Base-by-base conservation (phyloP, 1,284 basidiomycete genomes). In the Puccinia coronata region DNA sequence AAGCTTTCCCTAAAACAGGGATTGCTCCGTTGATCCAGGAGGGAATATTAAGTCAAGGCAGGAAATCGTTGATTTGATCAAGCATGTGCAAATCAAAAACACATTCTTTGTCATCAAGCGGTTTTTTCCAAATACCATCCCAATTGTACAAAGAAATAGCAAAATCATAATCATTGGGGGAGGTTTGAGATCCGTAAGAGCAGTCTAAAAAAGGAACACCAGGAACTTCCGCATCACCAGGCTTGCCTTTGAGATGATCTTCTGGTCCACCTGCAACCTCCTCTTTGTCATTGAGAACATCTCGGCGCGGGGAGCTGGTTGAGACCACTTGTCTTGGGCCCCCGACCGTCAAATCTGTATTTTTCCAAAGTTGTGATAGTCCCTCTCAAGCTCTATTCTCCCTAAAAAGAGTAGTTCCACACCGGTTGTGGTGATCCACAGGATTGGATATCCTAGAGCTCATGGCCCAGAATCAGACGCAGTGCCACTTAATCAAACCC, bases 1-100 rank as follows among this genome's bases (percentile, higher is more conserved):
- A 53, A 4, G 59, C 61, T 23, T 63, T 65, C 0, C 75, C 83
- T 34, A 83, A 65, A 3, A n/a, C n/a, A 2, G 51, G 82, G 0
- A 79, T 51, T 16, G 16, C 43, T 8, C 16, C 8, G 8, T 79
- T 82, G n/a, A 83, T 31, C 65, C 63, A 69, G 14, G 61, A 69
- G 4, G 65, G 76, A 18, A 69, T 39, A 20, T 57, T 47, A 28
- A 78, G 69, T 6, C 61, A 49, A 0, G 76, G 76, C 8, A 78
- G 76, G 6, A 34, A 9, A 6, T 4, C 8, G 16, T 78, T 78
- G 31, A 78, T 57, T 12, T 4, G 14, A 1, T 4, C 9, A 20
- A 78, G 65, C 34, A 43, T 23, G 20, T 20, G 12, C 25, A 31
- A 53, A 28, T 78, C 76, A 67, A 78, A 53, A 31, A 70, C 47